Evolutionary conservation across 345 rosid genomes (phyloP).

Genomic region (Populus euphratica): DNA sequence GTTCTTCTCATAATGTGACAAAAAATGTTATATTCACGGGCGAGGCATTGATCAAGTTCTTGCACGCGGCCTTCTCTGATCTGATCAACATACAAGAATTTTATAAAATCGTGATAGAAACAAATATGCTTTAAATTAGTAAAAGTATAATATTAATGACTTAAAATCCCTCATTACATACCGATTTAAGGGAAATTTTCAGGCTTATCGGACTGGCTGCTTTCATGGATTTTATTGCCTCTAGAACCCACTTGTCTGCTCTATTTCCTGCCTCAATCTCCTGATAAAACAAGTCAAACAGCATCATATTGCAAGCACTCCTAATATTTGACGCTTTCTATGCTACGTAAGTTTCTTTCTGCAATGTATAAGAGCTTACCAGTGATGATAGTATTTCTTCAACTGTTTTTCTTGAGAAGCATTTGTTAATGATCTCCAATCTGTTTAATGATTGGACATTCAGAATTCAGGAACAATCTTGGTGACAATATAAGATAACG

Average conservation of each 20-base stretch:
- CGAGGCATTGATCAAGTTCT: slow-evolving; percentile 18
- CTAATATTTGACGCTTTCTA: background rate
- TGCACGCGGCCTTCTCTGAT: slow-evolving; percentile 23
- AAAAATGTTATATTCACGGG: slow-evolving; percentile 10
- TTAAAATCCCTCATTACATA: background rate
- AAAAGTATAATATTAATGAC: background rate
- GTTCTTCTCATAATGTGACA: slow-evolving; percentile 20
- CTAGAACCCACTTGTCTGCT: slow-evolving; percentile 20
- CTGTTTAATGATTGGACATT: background rate
- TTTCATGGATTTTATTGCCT: slow-evolving; percentile 21
- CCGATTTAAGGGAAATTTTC: slow-evolving; percentile 28
- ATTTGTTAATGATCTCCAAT: slow-evolving; percentile 18
- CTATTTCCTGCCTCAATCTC: slow-evolving; percentile 6
- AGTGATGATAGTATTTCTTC: slow-evolving; percentile 27
- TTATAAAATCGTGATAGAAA: background rate
- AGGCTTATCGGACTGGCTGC: slow-evolving; percentile 27
- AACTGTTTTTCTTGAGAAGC: slow-evolving; percentile 23
- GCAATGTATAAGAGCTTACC: slow-evolving; percentile 3
- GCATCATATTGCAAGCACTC: background rate
- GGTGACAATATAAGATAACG: background rate
- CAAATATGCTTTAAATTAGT: background rate
- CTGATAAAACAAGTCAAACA: background rate
- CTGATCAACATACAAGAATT: background rate
- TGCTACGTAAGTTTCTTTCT: background rate
- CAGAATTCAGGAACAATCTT: background rate